phyloP scores from a whole-genome alignment of 495 filamentous ascomycete genomes.

The Neurospora sp. region DNA sequence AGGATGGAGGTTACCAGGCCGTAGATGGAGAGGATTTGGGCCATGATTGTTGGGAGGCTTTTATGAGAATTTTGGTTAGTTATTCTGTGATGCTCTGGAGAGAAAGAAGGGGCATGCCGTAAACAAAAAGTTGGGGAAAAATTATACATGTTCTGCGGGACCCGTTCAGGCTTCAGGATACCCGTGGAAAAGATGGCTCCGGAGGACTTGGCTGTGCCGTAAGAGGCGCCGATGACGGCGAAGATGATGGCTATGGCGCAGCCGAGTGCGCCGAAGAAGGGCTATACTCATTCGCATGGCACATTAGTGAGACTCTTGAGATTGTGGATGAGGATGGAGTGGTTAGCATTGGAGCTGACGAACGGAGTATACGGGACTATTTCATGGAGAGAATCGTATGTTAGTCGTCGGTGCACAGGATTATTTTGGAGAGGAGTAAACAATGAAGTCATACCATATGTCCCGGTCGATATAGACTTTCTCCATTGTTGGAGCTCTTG shows the following conservation, averaged over 20 bases:
- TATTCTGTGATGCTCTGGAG: background rate
- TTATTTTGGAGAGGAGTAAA: background rate
- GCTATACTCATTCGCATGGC: constrained; percentile 8
- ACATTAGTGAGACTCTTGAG: background rate
- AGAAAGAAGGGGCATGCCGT: background rate
- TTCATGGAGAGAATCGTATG: background rate
- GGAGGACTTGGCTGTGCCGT: constrained; percentile 77
- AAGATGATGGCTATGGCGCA: constrained; percentile 57
- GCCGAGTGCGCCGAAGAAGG: constrained; percentile 43
- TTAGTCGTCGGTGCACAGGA: constrained; percentile 1
- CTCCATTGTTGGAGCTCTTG: background rate
- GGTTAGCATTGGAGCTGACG: constrained; percentile 1
- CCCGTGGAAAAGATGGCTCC: constrained; percentile 66
- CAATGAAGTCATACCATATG: constrained; percentile 9
- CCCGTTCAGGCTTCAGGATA: constrained; percentile 55
- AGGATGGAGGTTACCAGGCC: constrained; percentile 40
- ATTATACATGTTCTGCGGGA: constrained; percentile 59
- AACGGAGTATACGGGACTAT: constrained; percentile 36
- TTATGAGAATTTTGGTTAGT: constrained; percentile 27
- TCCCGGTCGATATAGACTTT: background rate
- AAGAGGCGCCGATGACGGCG: constrained; percentile 70
- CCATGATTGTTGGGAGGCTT: constrained; percentile 59
- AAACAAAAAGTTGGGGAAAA: background rate
- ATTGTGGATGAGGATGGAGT: background rate
- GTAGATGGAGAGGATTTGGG: constrained; percentile 65